Conservation (phyloP, 768 basidiomycete species). For the Leccinum olivaceopallidum region DNA sequence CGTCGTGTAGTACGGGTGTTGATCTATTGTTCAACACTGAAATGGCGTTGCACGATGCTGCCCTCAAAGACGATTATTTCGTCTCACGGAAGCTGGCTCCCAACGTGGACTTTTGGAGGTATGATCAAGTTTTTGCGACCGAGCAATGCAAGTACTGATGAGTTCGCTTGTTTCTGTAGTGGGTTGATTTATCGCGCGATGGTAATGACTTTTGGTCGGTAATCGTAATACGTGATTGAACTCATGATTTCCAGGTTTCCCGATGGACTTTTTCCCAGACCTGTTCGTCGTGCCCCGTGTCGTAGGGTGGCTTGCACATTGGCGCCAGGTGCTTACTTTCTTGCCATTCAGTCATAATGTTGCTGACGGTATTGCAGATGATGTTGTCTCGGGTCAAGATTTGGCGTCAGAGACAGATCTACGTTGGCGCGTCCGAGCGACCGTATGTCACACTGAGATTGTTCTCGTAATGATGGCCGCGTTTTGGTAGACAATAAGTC, state of each 20-base stretch:
- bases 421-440: conserved; percentile 74
- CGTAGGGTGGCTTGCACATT: conserved; percentile 92
- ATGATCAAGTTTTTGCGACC: conserved; percentile 1
- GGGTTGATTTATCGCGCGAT: conserved; percentile 91
- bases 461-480: background rate
- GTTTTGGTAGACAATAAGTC: conserved; percentile 51
- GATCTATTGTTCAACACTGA: conserved; percentile 88
- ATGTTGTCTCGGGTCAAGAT: conserved; percentile 94
- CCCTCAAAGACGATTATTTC: conserved; percentile 91
- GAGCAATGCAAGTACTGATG: background rate
- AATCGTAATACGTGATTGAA: background rate
- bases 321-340: conserved; percentile 64
- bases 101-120: conserved; percentile 89
- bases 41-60: conserved; percentile 84
- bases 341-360: background rate
- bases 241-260: conserved; percentile 61
- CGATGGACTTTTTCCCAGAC: conserved; percentile 92
- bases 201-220: conserved; percentile 49
- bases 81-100: conserved; percentile 78
- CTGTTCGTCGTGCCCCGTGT: conserved; percentile 91
- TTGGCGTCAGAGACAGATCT: conserved; percentile 88
- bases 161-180: conserved; percentile 36
- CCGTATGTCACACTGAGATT: conserved; percentile 31
- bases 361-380: conserved; percentile 53
- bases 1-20: conserved; percentile 64